phyloP scores from a whole-genome alignment of 2,329 filamentous ascomycete species.

The Trichoderma breve region DNA sequence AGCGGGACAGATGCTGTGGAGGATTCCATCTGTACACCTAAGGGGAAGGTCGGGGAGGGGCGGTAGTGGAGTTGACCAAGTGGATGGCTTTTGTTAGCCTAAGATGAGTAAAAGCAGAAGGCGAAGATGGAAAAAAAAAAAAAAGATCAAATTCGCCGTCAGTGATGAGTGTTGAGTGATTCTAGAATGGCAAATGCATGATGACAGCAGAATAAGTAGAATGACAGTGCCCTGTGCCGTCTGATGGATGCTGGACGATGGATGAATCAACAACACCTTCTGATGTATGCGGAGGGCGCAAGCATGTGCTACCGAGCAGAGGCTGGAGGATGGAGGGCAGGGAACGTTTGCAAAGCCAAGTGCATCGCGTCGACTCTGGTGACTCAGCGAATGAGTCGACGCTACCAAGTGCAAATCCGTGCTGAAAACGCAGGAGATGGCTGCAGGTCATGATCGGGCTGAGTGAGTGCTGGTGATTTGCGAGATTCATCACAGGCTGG shows the following conservation, averaged over 20 bases:
- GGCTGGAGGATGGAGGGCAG: background rate
- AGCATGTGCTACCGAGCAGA: background rate
- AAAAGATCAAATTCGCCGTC: background rate
- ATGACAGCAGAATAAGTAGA: background rate
- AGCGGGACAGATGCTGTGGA: background rate
- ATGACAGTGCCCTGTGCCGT: background rate
- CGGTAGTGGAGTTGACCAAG: background rate
- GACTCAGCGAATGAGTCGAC: constrained; percentile 18
- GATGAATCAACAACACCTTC: background rate
- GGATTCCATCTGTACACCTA: background rate
- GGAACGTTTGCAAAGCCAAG: constrained; percentile 10
- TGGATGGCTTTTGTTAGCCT: constrained; percentile 3
- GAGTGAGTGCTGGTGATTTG: background rate
- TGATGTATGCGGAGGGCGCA: background rate
- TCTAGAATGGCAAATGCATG: background rate
- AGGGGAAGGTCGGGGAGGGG: constrained; percentile 4
- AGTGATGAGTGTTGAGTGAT: background rate
- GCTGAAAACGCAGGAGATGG: background rate
- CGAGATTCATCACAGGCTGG: background rate
- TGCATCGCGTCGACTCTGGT: background rate
- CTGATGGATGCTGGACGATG: background rate
- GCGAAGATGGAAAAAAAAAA: background rate
- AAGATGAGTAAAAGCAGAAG: background rate
- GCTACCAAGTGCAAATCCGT: background rate
- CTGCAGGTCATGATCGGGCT: constrained; percentile 10